Evolutionary conservation across 2,329 filamentous ascomycete genomes (phyloP), one percentile per base, ranked within the genome.

Genomic region (Tolypocladium pustulatum): DNA sequence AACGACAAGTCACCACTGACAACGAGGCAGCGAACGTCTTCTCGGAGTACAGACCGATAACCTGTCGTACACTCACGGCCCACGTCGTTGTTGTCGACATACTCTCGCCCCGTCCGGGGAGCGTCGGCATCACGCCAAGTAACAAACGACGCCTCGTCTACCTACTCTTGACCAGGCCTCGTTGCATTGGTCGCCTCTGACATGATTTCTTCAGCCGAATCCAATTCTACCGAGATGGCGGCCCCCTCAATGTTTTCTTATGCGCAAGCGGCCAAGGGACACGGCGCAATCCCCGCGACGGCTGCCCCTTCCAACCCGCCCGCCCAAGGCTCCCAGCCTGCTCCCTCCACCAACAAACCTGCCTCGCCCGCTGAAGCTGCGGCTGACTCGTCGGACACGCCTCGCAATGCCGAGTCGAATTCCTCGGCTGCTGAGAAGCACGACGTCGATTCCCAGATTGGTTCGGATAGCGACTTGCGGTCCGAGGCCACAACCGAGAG

Each of bases 251-350:
- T 84, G 38, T 96, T 97, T 72, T 97, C 93, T 61, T 97, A 97
- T 75, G 93, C 93, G 68, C 91, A 96, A 81, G 93, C 93, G 70
- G 93, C 93, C 61, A 94, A 94, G 74, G 91, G 92, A 69, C 83
- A 88, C 67, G 76, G 82, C 63, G 61, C 70, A 58, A 67, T 67
- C 62, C 71, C 68, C 34, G 69, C 69, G 59, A 30, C 53, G 40
- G 69, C 63, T 64, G 59, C 66, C 51, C 57, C 64, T n/a, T 46
- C 66, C 57, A 66, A 66, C 51, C 60, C 63, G 37, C 60, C 60
- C 52, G 59, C 64, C 51, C 67, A 69, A 62, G 67, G 65, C 37
- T 49, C 66, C 37, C 68, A 72, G 60, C 61, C 69, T 32, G 61
- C 64, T 55, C 61, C 66, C 38, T 65, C 69, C 52, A 67, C 69